phyloP scores from a whole-genome alignment of 2,329 filamentous ascomycete genomes.

The Penicillium sp. region DNA sequence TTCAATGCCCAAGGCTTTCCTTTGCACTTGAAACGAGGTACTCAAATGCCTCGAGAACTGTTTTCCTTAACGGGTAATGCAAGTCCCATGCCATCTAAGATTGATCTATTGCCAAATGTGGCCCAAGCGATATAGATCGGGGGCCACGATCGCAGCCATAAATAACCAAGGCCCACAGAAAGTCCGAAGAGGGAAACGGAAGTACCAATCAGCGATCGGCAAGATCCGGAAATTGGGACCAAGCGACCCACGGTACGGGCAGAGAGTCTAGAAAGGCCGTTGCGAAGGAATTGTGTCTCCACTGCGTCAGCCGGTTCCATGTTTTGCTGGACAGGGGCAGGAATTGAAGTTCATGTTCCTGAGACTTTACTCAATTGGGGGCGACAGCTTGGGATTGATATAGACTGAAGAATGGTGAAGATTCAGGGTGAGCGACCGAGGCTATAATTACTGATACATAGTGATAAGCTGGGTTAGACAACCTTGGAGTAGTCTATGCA shows the following conservation, averaged over 20 bases:
- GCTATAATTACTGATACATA: too few species aligned
- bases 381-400: not conserved
- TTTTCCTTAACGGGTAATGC: too few species aligned
- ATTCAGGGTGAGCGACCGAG: too few species aligned
- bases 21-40: too few species aligned
- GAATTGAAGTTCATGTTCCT: slow-evolving; percentile 9
- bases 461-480: too few species aligned
- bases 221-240: not conserved
- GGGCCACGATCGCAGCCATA: not conserved
- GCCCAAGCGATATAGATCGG: not conserved
- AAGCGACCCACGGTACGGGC: slow-evolving; percentile 18
- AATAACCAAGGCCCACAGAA: too few species aligned
- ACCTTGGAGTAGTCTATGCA: not conserved
- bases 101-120: not conserved
- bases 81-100: not conserved
- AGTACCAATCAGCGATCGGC: not conserved
- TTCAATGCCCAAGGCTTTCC: too few species aligned
- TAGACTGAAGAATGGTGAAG: too few species aligned
- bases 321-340: slow-evolving; percentile 2
- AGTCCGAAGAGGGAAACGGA: not conserved
- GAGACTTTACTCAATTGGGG: slow-evolving; percentile 1
- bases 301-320: slow-evolving; percentile 21
- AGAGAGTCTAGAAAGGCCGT: slow-evolving; percentile 23
- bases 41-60: too few species aligned
- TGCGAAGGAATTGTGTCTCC: slow-evolving; percentile 17